These are phyloP conservation scores for Lanmaoa rubissima DNA, from an alignment of 768 basidiomycete species.

Conservation along the genomic window DNA sequence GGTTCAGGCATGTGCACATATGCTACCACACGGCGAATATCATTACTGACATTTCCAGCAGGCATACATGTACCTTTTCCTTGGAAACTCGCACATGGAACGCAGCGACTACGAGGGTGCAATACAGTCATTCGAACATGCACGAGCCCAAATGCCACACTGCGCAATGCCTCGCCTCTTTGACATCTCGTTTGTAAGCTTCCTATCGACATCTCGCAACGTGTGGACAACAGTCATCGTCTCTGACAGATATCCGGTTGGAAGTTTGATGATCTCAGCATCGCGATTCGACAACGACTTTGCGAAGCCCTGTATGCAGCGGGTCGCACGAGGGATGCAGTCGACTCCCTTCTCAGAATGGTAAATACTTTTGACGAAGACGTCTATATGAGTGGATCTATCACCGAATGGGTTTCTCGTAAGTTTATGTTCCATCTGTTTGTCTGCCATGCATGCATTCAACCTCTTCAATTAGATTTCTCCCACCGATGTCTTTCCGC, in stretches of 20 bases:
- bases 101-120: not conserved
- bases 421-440: not conserved
- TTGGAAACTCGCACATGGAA: not conserved
- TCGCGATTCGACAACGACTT: not conserved
- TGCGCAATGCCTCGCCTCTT: not conserved
- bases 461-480: not conserved
- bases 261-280: not conserved
- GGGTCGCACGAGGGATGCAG: not conserved
- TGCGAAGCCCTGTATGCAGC: not conserved
- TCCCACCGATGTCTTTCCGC: not conserved
- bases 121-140: not conserved
- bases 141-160: not conserved
- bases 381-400: not conserved
- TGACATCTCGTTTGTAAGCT: conserved; percentile 7
- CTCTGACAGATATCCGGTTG: conserved; percentile 2
- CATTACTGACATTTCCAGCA: not conserved
- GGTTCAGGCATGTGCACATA: not conserved
- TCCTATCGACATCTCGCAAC: no score
- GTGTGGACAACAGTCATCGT: not conserved
- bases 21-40: not conserved
- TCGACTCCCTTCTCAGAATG: not conserved
- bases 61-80: conserved; percentile 9
- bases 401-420: not conserved
- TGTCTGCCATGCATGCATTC: no score
- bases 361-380: not conserved